Conservation (phyloP, 1,284 basidiomycete species). For the Ganoderma sinense region DNA sequence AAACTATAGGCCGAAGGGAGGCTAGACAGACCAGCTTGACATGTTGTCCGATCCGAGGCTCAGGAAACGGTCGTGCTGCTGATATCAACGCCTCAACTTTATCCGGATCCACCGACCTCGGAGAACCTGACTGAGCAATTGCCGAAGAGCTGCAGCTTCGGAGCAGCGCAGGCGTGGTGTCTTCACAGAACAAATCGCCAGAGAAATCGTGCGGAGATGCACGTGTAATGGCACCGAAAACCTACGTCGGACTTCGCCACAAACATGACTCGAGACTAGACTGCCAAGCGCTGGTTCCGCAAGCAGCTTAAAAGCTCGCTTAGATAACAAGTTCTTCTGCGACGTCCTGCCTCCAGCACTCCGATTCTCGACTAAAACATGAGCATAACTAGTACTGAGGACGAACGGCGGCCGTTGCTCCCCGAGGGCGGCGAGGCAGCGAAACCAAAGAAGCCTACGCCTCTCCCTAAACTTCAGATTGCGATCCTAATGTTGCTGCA, state of each 20-base stretch:
- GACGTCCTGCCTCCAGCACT: background rate
- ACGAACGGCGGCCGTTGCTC: background rate
- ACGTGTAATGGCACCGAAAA: background rate
- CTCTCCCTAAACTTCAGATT: constrained; percentile 64
- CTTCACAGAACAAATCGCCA: too few relatives aligned
- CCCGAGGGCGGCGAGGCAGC: background rate
- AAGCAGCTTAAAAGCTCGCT: background rate
- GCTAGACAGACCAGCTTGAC: too few relatives aligned
- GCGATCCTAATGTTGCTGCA: constrained; percentile 54
- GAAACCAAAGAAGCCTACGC: constrained; percentile 40
- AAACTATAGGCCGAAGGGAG: too few relatives aligned
- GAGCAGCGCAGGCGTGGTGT: too few relatives aligned
- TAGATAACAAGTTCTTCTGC: background rate
- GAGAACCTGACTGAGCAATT: too few relatives aligned
- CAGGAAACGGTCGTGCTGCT: too few relatives aligned
- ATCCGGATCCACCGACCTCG: too few relatives aligned
- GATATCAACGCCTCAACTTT: too few relatives aligned
- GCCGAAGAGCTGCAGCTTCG: too few relatives aligned
- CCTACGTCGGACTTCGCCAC: background rate
- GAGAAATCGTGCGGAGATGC: too few relatives aligned
- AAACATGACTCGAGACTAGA: background rate
- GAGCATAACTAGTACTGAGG: background rate
- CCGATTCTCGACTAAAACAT: background rate
- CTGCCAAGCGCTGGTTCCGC: background rate
- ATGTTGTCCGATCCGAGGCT: too few relatives aligned